These are phyloP conservation scores for Thelonectria rubi DNA, from an alignment of 2,329 filamentous ascomycete species.

Conservation along the genomic window DNA sequence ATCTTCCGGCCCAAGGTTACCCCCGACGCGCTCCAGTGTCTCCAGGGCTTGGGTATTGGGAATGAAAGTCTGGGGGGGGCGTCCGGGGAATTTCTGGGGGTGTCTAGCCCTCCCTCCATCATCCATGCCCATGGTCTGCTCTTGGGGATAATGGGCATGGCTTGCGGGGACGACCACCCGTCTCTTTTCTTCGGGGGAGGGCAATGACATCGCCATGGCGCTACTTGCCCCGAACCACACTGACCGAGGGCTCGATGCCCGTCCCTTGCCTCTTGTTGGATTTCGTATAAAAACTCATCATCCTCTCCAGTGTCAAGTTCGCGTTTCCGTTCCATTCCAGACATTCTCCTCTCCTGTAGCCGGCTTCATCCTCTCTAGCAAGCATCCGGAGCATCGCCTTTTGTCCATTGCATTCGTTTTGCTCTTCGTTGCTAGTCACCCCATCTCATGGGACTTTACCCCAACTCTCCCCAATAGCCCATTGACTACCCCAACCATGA, in stretches of 20 bases:
- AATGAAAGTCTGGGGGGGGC: slow-evolving; percentile 12
- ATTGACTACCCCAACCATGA: slow-evolving; percentile 2
- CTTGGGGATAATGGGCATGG: slow-evolving; percentile 8
- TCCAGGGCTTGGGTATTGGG: slow-evolving; percentile 2
- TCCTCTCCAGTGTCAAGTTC: slow-evolving; percentile 3
- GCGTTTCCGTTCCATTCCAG: slow-evolving; percentile 11
- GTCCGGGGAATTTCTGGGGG: slow-evolving; percentile 19
- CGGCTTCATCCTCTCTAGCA: slow-evolving; percentile 1
- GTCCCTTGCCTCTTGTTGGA: neutral
- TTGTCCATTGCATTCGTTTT: neutral
- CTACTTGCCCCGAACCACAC: neutral
- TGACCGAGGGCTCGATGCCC: slow-evolving; percentile 2
- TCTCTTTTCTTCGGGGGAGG: slow-evolving; percentile 3
- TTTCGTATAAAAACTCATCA: slow-evolving; percentile 18
- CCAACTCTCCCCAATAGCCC: neutral
- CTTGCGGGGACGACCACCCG: neutral
- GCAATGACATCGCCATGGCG: slow-evolving; percentile 19
- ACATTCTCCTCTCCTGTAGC: neutral
- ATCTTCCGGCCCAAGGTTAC: slow-evolving; percentile 8
- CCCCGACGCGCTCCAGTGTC: neutral
- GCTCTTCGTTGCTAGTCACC: slow-evolving; percentile 1
- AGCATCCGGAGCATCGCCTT: slow-evolving; percentile 1
- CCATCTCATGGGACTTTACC: slow-evolving; percentile 8
- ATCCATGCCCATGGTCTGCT: slow-evolving; percentile 9
- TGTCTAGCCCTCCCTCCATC: slow-evolving; percentile 1